Conservation (phyloP, 345 rosid genomes). For the Lepidium sativum region DNA sequence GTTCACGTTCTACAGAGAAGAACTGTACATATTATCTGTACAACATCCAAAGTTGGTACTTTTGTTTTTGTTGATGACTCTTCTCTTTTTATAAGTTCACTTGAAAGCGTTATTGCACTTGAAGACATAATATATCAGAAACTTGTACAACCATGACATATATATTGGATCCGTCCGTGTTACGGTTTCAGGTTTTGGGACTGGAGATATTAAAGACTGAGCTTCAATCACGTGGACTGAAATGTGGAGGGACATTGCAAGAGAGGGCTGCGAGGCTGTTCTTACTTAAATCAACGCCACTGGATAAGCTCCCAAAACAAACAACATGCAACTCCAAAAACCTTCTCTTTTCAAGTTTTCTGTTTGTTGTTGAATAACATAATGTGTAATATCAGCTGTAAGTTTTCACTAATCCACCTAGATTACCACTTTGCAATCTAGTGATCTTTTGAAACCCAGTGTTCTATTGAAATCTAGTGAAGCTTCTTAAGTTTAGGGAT, state of each 20-base stretch:
- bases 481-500: not conserved
- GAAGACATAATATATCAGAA: too few species aligned
- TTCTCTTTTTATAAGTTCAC: not conserved
- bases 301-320: too few species aligned
- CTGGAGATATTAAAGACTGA: conserved; percentile 73
- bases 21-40: conserved; percentile 12
- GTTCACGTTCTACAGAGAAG: not conserved
- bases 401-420: not conserved
- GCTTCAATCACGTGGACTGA: conserved; percentile 59
- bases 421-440: not conserved
- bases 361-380: not conserved
- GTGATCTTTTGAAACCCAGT: too few species aligned
- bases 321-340: too few species aligned
- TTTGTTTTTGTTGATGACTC: not conserved
- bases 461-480: not conserved
- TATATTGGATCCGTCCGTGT: too few species aligned
- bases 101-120: too few species aligned
- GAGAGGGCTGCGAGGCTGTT: conserved; percentile 91
- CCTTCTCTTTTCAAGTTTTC: too few species aligned
- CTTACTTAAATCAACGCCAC: conserved; percentile 18
- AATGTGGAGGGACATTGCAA: conserved; percentile 72
- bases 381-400: conserved; percentile 12
- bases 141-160: too few species aligned
- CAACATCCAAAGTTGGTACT: not conserved
- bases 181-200: too few species aligned